A percentile compares a stretch with the other conserved stretches of the same genome.
These are phyloP conservation scores for Gentiana macrophylla DNA, from an alignment of 257 asterid species.

Conservation along the genomic window DNA sequence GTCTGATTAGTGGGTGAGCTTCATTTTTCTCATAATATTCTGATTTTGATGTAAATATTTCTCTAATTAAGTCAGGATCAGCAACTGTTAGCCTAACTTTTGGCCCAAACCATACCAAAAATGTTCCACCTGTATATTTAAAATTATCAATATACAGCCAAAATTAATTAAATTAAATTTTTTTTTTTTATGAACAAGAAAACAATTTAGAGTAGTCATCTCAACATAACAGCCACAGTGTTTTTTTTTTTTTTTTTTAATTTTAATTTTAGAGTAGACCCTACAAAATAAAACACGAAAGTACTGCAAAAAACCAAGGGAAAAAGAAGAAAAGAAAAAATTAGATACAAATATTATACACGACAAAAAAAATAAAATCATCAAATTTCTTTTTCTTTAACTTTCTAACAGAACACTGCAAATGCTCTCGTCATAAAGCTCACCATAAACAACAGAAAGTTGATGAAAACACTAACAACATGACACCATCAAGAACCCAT, in stretches of 20 bases:
- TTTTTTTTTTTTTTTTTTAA: too few relatives aligned
- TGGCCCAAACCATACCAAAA: conserved; percentile 44
- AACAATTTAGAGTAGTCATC: conserved; percentile 1
- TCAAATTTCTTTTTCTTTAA: too few relatives aligned
- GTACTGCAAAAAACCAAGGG: conserved; percentile 12
- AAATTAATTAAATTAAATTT: too few relatives aligned
- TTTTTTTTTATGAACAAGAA: too few relatives aligned
- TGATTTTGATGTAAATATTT: conserved; percentile 31
- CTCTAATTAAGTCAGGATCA: conserved; percentile 39
- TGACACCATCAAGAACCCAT: too few relatives aligned
- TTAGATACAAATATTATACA: too few relatives aligned
- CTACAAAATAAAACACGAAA: conserved; percentile 12
- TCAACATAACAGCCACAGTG: conserved; percentile 2
- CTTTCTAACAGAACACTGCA: too few relatives aligned
- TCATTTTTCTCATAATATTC: conserved; percentile 40
- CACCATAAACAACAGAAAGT: too few relatives aligned
- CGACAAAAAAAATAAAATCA: too few relatives aligned
- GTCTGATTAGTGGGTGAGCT: conserved; percentile 34
- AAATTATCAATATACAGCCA: too few relatives aligned
- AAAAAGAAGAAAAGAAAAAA: conserved; percentile 23
- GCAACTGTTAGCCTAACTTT: conserved; percentile 39
- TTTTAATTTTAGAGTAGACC: conserved; percentile 16
- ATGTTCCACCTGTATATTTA: conserved; percentile 26
- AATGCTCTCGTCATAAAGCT: too few relatives aligned
- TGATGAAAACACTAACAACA: too few relatives aligned